Percentiles rank a stretch among this genome's conserved stretches.
phyloP scores from a whole-genome alignment of 768 basidiomycete genomes.

The Pisolithus microcarpus region DNA sequence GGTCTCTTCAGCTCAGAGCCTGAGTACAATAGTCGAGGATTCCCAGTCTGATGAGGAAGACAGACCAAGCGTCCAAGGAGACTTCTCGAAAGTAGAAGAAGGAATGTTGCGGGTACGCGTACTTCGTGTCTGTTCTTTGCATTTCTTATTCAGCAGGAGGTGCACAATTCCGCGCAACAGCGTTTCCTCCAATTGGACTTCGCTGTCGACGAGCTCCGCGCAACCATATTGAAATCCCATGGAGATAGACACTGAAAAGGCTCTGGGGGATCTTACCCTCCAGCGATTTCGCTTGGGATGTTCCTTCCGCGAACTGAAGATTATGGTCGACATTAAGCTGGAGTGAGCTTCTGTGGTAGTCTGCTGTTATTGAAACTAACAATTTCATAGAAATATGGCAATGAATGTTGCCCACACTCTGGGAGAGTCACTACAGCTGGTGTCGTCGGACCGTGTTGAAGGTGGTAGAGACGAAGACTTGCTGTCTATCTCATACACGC shows the following conservation, averaged over 20 bases:
- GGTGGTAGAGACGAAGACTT: conserved; percentile 51
- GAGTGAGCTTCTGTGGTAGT: conserved; percentile 37
- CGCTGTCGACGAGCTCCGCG: conserved; percentile 75
- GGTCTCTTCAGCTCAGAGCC: conserved; percentile 49
- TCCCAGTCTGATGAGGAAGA: conserved; percentile 40
- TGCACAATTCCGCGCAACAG: conserved; percentile 36
- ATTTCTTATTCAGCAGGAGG: conserved; percentile 2
- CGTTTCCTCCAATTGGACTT: conserved; percentile 81
- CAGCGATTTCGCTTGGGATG: conserved; percentile 73
- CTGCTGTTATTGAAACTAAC: conserved; percentile 5
- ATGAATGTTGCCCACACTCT: conserved; percentile 64
- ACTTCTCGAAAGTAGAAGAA: conserved; percentile 71
- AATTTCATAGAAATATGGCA: conserved; percentile 51
- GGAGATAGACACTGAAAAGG: conserved; percentile 56
- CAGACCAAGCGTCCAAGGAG: conserved; percentile 37
- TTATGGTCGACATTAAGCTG: conserved; percentile 79
- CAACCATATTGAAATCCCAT: conserved; percentile 66
- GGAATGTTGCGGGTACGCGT: conserved; percentile 44
- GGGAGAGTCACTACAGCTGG: conserved; percentile 49
- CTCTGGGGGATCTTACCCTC: conserved; percentile 72
- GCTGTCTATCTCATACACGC: conserved; percentile 68
- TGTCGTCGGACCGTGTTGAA: conserved; percentile 50
- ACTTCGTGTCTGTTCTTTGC: background rate
- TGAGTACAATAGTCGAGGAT: conserved; percentile 68
- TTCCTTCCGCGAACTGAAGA: conserved; percentile 72